Percentiles rank a stretch among this genome's conserved stretches.
phyloP scores from a whole-genome alignment of 257 asterid genomes.

The Petunia axillaris region DNA sequence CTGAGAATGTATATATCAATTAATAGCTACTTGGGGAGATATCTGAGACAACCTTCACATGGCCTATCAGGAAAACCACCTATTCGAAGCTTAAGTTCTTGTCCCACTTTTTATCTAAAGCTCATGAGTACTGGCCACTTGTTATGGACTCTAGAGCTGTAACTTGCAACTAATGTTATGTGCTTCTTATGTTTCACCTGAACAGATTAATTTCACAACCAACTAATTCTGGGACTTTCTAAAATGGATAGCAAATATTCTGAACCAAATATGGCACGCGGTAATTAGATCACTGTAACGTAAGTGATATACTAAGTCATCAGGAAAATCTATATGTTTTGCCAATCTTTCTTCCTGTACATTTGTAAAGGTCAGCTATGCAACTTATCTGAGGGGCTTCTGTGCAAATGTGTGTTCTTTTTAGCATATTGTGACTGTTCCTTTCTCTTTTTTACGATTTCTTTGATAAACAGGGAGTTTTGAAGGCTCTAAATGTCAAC shows the following conservation, averaged over 20 bases:
- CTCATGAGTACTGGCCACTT: no score
- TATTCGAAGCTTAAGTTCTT: background rate
- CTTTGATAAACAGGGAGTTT: conserved; percentile 63
- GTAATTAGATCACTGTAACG: background rate
- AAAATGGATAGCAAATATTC: background rate
- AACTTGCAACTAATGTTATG: background rate
- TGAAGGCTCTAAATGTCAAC: conserved; percentile 89
- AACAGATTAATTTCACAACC: background rate
- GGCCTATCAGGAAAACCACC: background rate
- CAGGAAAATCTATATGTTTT: background rate
- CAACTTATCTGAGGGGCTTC: background rate
- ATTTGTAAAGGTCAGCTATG: background rate
- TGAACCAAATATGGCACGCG: background rate
- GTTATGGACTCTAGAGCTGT: no score
- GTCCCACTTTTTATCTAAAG: background rate
- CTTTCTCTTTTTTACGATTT: background rate
- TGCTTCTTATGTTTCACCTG: background rate
- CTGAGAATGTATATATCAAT: background rate
- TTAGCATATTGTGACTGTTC: conserved; percentile 15
- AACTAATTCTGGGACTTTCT: background rate
- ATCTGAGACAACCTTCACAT: background rate
- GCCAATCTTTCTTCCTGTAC: conserved; percentile 6
- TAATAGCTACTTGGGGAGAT: background rate
- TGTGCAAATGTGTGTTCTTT: conserved; percentile 2
- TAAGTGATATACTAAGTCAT: background rate